Percentiles rank a stretch among this genome's conserved stretches.
Evolutionary conservation across 176 grass and related monocot species (phyloP).

Genomic region (Rhynchospora breviuscula): DNA sequence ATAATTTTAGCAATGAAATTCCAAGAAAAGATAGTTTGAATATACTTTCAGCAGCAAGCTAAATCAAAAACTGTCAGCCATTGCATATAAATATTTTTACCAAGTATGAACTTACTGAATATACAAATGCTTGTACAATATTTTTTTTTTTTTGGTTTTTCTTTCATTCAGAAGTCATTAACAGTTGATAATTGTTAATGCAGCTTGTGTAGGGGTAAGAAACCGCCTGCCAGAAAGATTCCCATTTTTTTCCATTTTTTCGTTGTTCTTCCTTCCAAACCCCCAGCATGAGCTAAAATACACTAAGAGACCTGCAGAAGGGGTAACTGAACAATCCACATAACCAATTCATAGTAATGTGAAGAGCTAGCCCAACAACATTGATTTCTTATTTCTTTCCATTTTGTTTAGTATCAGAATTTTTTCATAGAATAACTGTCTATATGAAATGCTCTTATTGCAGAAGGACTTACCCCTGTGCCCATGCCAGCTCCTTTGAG

Average conservation of each 20-base stretch:
- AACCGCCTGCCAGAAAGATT: neutral
- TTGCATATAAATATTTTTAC: neutral
- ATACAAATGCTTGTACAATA: neutral
- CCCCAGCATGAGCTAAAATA: neutral
- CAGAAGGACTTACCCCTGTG: constrained; percentile 59
- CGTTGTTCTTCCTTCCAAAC: neutral
- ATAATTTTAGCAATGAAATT: neutral
- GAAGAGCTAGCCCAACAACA: neutral
- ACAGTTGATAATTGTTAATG: neutral
- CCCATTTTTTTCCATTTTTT: neutral
- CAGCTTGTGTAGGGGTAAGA: neutral
- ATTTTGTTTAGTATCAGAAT: neutral
- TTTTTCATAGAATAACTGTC: neutral
- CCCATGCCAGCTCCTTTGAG: constrained; percentile 95
- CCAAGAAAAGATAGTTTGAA: neutral
- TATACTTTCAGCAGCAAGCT: neutral
- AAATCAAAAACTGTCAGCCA: neutral
- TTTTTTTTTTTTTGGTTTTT: too few relatives aligned
- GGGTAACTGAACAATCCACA: neutral
- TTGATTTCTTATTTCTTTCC: neutral
- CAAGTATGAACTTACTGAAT: neutral
- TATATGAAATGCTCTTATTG: neutral
- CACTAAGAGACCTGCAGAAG: neutral
- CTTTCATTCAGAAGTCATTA: neutral
- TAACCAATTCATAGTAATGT: neutral